Percentiles rank a stretch among this genome's conserved stretches.
phyloP scores from a whole-genome alignment of 1,284 basidiomycete genomes.

The Leccinum pachyderme region DNA sequence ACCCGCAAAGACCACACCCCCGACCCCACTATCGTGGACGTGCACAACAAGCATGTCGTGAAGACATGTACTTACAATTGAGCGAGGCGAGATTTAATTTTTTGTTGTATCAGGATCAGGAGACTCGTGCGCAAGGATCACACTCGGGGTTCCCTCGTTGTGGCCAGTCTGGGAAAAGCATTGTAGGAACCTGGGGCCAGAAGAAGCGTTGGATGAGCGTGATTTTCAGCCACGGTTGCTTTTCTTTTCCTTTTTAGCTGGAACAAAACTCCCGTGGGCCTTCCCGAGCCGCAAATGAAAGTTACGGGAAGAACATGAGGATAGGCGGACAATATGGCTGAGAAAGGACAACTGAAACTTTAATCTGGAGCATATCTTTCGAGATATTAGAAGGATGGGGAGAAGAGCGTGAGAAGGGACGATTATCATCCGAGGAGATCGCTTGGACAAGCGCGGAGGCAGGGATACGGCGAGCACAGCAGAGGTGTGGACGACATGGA shows the following conservation, averaged over 20 bases:
- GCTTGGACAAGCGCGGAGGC: constrained; percentile 2
- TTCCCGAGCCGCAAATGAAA: constrained; percentile 2
- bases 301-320: constrained; percentile 15
- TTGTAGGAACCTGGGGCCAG: neutral
- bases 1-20: neutral
- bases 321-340: constrained; percentile 8
- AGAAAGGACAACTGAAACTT: constrained; percentile 16
- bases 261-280: neutral
- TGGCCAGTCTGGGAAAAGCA: constrained; percentile 3
- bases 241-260: neutral
- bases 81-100: neutral
- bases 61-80: neutral
- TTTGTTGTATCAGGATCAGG: neutral
- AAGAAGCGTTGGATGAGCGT: neutral
- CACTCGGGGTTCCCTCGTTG: neutral
- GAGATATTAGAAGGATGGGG: constrained; percentile 14
- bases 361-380: constrained; percentile 22
- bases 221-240: neutral
- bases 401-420: constrained; percentile 10
- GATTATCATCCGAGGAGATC: constrained; percentile 28
- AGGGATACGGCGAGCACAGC: constrained; percentile 17
- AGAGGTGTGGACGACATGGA: neutral
- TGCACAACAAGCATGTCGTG: neutral
- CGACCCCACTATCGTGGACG: neutral
- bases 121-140: neutral